Base-by-base conservation (phyloP, 2,329 filamentous ascomycete genomes). In the Trichophyton schoenleinii region DNA sequence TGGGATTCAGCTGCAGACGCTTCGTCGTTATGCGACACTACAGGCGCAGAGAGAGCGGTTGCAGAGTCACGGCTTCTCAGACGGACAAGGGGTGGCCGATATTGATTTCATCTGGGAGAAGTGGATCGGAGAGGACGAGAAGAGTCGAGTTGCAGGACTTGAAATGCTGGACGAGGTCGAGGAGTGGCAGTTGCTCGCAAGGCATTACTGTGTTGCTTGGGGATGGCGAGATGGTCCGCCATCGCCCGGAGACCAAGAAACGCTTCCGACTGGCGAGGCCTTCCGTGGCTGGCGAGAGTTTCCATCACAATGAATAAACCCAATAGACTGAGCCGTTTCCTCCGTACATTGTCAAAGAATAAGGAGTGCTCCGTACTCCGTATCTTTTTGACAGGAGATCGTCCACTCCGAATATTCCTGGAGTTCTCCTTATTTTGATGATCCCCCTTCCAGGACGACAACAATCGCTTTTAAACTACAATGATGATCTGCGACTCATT, bases 121-220 rank as follows among this genome's bases (percentile, higher is more conserved):
- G 1, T 97, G 92, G 91, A 79, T 95, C 2, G 69, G 71, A 0
- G 70, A 78, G 0, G 77, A 77, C 1, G 92, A 97, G 74, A 91
- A 89, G 73, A 86, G 88, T 69, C 79, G 91, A 57, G 84, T 97
- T 0, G 87, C 91, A 65, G 74, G 77, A 9, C 72, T 96, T 28
- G 91, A 99, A 72, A 91, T 94, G 68, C 74, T 99, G 64, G 94
- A 99, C 75, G 94, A 99, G 74, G 81, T 96, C 25, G 94, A 99
- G 74, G 94, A 99, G 76, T 95, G 94, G 87, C 81, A 87, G 68
- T 74, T 99, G 67, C 74, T 99, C 67, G 89, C 91, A 0, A 83
- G 82, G 65, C 94, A 99, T 78, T 99, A 99, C 70, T 85, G 91
- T 65, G 81, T 99, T 49, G 86, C 85, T 3, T 97, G 92, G 92